These are phyloP conservation scores for Petasospora rhodanensis DNA, from an alignment of 1,139 yeast genomes.

Conservation along the genomic window DNA sequence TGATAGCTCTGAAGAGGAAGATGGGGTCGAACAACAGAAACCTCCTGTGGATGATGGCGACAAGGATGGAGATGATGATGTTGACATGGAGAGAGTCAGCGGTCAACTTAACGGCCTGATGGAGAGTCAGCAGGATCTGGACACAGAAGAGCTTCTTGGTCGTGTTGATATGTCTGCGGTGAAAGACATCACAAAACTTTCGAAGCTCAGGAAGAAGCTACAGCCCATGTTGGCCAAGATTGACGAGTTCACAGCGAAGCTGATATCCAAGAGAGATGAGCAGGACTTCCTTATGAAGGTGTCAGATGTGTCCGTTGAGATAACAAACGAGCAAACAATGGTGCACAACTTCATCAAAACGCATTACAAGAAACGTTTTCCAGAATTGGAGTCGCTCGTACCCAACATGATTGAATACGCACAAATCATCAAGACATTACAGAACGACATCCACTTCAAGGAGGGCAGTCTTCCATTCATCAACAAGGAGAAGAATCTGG, in stretches of 20 bases:
- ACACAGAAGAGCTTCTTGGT: constrained; percentile 5
- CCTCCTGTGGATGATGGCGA: constrained; percentile 4
- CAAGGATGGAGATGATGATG: constrained; percentile 11
- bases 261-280: constrained; percentile 29
- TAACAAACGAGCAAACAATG: constrained; percentile 50
- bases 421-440: constrained; percentile 45
- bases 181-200: constrained; percentile 13
- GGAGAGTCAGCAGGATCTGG: no score
- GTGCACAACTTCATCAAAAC: constrained; percentile 48
- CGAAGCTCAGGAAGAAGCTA: constrained; percentile 13
- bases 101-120: no score
- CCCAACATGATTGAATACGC: constrained; percentile 66
- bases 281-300: constrained; percentile 49
- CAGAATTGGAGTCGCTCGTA: constrained; percentile 64
- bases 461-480: constrained; percentile 36
- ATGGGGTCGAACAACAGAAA: constrained; percentile 2
- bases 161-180: constrained; percentile 10
- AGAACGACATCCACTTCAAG: constrained; percentile 41
- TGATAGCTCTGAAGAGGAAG: constrained; percentile 10
- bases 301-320: constrained; percentile 52
- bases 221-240: constrained; percentile 15
- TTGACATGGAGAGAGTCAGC: background rate
- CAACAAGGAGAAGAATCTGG: constrained; percentile 62
- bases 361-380: constrained; percentile 58
- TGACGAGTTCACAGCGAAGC: constrained; percentile 10